Base-by-base conservation (phyloP, 768 basidiomycete genomes). In the Pulveroboletus frians region DNA sequence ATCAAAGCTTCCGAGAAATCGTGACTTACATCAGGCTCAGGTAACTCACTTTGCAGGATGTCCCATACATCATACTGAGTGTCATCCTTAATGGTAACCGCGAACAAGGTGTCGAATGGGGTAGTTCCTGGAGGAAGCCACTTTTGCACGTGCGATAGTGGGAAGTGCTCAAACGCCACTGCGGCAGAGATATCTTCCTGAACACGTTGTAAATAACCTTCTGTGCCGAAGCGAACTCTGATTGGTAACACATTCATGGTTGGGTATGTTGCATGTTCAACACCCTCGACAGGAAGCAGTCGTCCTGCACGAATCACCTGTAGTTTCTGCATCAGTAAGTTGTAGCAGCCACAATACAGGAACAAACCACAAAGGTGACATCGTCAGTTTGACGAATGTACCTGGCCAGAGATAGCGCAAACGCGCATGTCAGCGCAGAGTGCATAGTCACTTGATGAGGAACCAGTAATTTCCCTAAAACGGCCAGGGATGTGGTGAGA, bases 281-380 rank as follows among this genome's bases (percentile, higher is more conserved):
- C 51, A 32, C 55, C 49, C n/a, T 59, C 60, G 1, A 66, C 55
- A 21, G 63, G 62, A 40, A 61, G 49, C 26, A 66, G 45, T 9
- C 67, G 57, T 11, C 66, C 67, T 13, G 68, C 59, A 15, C 68
- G 64, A 34, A 69, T 65, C 21, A 62, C 60, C 67, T 69, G 48
- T 41, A 17, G 3, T 30, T 15, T 26, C 21, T 17, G 17, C n/a
- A 13, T 58, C 29, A 59, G 37, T 38, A 30, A 43, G 23, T 13
- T 20, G 9, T 23, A 17, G 29, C 21, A 11, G 8, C 9, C 18
- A 42, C 8, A 26, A 27, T 29, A 14, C n/a, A 40, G 11, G 47
- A 39, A 56, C 67, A 18, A 20, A 71, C 69, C 47, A 63, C 67
- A 39, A 70, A 70, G 18, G 60, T 54, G 21, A 68, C 52, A 23